Evolutionary conservation across 2,329 filamentous ascomycete species (phyloP).

Genomic region (Aspergillus pseudoviridinutans): DNA sequence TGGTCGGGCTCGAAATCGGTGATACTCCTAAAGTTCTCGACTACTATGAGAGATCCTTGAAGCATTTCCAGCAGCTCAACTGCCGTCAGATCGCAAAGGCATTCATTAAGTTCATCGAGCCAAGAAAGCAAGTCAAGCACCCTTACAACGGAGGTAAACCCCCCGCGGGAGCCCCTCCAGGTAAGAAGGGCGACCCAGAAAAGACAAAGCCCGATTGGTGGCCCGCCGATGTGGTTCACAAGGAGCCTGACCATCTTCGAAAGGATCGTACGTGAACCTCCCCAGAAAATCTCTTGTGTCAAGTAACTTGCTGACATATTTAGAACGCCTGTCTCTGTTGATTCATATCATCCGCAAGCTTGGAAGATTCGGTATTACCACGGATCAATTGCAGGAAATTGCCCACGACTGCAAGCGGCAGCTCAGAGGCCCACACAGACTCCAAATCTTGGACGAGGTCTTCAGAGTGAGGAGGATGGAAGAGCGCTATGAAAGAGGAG

Average conservation of each 20-base stretch:
- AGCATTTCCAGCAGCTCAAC: slow-evolving; percentile 44
- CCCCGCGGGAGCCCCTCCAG: slow-evolving; percentile 30
- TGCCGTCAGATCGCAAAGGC: slow-evolving; percentile 44
- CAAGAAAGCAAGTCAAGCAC: slow-evolving; percentile 46
- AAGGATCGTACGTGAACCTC: slow-evolving; percentile 39
- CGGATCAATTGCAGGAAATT: slow-evolving; percentile 38
- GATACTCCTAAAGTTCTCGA: slow-evolving; percentile 33
- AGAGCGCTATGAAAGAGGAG: slow-evolving; percentile 38
- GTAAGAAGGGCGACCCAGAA: slow-evolving; percentile 39
- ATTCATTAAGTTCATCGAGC: slow-evolving; percentile 46
- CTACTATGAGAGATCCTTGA: slow-evolving; percentile 41
- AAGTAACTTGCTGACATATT: slow-evolving; percentile 2
- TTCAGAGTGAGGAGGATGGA: slow-evolving; percentile 39
- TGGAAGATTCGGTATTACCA: slow-evolving; percentile 30
- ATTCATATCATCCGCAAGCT: slow-evolving; percentile 41
- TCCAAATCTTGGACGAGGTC: slow-evolving; percentile 39
- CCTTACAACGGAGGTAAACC: slow-evolving; percentile 47
- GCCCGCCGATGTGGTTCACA: slow-evolving; percentile 44
- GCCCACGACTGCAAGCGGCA: slow-evolving; percentile 38
- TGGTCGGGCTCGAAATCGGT: slow-evolving; percentile 34
- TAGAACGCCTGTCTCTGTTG: slow-evolving; percentile 36
- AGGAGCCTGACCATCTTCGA: slow-evolving; percentile 47
- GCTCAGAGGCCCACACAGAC: slow-evolving; percentile 31
- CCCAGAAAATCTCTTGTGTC: background rate
- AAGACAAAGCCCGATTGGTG: slow-evolving; percentile 45